Evolutionary conservation across 805 yeast genomes (phyloP), one percentile per base, ranked within the genome.

Genomic region (Candida patagonica): DNA sequence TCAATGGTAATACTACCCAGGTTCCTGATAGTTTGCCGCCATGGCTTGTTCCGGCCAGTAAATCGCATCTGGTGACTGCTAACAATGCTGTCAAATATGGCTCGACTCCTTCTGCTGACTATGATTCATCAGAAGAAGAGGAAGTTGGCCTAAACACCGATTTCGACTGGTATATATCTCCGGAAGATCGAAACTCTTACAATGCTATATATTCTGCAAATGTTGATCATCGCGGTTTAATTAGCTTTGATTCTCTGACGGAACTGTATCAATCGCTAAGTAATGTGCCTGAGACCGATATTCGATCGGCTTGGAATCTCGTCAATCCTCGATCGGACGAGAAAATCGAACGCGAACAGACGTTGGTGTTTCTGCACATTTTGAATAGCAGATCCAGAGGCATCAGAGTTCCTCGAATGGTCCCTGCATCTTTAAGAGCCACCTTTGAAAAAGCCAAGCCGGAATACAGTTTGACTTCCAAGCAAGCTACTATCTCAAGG

Each of bases 151-250:
- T 70, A 23, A 68, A 78, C 33, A 70, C 76, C 27, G 84, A 78
- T 52, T 85, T 92, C 55, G 95, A 88, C 57, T 92, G 98, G 98
- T 92, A 92, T 63, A 87, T 92, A 49, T 78, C 95, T 3, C 97
- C 96, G 17, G 71, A 78, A 7, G 97, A 92, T 54, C 76, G 78
- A 54, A 51, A 74, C 2, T 73, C 80, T 12, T 92, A 92, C 61
- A 89, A 84, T 54, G 68, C 80, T 24, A 75, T 92, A 25, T 83
- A 87, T 57, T 67, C 78, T 27, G 70, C 80, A 21, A 77, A 85
- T 39, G 65, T 82, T 38, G 96, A 89, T 62, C 64, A 70, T 25
- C 79, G 73, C 47, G 97, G 97, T 7, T 69, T 94, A 44, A 77
- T 87, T 31, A 69, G 78, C 26, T 89, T 82, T 55, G 79, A 79